These are phyloP conservation scores for Colletotrichum tamarilloi DNA, from an alignment of 2,329 filamentous ascomycete species.

Conservation along the genomic window DNA sequence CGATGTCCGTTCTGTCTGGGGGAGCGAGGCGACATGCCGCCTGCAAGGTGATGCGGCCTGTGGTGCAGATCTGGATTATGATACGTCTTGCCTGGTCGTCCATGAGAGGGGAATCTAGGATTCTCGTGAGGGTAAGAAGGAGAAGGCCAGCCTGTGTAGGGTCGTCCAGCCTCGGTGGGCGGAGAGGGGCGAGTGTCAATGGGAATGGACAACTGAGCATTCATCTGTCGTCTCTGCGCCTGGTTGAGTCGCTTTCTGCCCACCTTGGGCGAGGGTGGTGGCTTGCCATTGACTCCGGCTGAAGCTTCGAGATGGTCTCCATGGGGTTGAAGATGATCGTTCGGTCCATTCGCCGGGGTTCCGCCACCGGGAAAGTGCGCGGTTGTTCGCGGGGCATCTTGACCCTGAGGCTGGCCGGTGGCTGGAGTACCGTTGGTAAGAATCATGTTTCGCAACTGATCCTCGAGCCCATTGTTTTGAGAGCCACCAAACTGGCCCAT, in stretches of 20 bases:
- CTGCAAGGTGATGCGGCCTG: slow-evolving; percentile 4
- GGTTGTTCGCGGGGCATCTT: slow-evolving; percentile 27
- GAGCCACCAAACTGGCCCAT: slow-evolving; percentile 44
- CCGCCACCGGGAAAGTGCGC: slow-evolving; percentile 8
- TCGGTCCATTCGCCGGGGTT: neutral
- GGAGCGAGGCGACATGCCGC: slow-evolving; percentile 7
- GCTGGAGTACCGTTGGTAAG: slow-evolving; percentile 58
- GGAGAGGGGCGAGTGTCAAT: slow-evolving; percentile 59
- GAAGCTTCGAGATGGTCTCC: neutral
- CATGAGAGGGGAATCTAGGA: neutral
- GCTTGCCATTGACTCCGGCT: slow-evolving; percentile 50
- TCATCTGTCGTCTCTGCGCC: slow-evolving; percentile 72
- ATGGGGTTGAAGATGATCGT: neutral
- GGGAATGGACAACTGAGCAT: slow-evolving; percentile 66
- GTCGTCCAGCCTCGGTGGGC: slow-evolving; percentile 26
- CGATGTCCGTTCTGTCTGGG: slow-evolving; percentile 42
- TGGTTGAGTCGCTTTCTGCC: slow-evolving; percentile 68
- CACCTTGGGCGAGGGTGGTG: slow-evolving; percentile 42
- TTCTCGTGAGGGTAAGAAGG: slow-evolving; percentile 41
- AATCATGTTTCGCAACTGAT: slow-evolving; percentile 69
- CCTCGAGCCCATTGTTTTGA: slow-evolving; percentile 60
- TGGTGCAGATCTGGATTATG: slow-evolving; percentile 4
- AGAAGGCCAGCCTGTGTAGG: slow-evolving; percentile 43
- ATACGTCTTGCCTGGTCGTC: slow-evolving; percentile 7
- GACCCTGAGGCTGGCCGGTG: slow-evolving; percentile 36